Evolutionary conservation across 371 early-diverging fungal genomes (phyloP).

Genomic region (Amoeboaphelidium protococcarum): DNA sequence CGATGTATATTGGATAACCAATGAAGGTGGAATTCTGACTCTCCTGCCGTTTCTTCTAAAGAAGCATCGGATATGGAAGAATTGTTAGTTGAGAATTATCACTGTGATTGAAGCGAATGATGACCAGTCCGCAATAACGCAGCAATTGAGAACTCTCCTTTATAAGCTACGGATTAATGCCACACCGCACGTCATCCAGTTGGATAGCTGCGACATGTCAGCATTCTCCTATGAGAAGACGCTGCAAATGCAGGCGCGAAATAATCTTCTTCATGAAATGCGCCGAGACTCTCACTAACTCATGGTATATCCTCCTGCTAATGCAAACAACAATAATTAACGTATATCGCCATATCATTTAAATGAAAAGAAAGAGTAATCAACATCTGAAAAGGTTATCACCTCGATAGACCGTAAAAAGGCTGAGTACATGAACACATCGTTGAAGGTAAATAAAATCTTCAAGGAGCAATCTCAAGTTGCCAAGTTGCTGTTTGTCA

Average conservation of each 20-base stretch:
- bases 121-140: constrained; percentile 6
- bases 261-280: constrained; percentile 1
- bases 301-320: too few species aligned
- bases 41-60: constrained; percentile 9
- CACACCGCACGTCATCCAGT: constrained; percentile 7
- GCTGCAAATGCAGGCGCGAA: constrained; percentile 4
- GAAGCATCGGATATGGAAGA: constrained; percentile 9
- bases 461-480: constrained; percentile 5
- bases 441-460: constrained; percentile 6
- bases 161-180: constrained; percentile 8
- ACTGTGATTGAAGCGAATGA: constrained; percentile 8
- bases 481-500: constrained; percentile 6
- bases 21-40: constrained; percentile 12
- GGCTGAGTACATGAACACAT: constrained; percentile 5
- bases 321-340: too few species aligned
- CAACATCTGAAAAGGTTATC: too few species aligned
- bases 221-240: constrained; percentile 7
- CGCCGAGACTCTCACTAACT: neutral
- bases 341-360: too few species aligned
- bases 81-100: constrained; percentile 9
- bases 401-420: too few species aligned
- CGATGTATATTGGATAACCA: constrained; percentile 11
- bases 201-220: constrained; percentile 5
- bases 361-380: too few species aligned
- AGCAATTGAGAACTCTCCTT: constrained; percentile 3